These are phyloP conservation scores for Alternaria burnsii DNA, from an alignment of 2,329 filamentous ascomycete genomes.

Conservation along the genomic window DNA sequence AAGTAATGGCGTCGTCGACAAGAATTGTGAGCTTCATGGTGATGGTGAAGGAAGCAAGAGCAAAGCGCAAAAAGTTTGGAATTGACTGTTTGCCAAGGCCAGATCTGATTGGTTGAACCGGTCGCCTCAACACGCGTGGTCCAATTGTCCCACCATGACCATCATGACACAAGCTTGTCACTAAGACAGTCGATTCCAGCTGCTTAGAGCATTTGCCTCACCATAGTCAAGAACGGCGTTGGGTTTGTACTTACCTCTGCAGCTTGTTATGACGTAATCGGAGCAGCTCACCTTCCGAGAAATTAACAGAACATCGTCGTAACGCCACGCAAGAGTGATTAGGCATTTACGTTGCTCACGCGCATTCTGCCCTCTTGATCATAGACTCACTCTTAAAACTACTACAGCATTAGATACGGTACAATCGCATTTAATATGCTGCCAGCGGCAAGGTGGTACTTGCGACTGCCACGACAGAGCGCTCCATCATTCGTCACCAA, in stretches of 20 bases:
- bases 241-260: not conserved
- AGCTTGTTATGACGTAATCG: constrained; percentile 18
- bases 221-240: not conserved
- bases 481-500: constrained; percentile 36
- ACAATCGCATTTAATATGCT: constrained; percentile 31
- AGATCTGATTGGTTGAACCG: constrained; percentile 11
- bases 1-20: constrained; percentile 20
- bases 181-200: not conserved
- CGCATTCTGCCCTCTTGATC: constrained; percentile 4
- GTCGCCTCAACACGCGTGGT: not conserved
- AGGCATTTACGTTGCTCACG: constrained; percentile 1
- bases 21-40: constrained; percentile 20
- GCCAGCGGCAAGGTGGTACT: constrained; percentile 35
- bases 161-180: not conserved
- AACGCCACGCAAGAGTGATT: constrained; percentile 11
- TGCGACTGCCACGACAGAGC: constrained; percentile 37
- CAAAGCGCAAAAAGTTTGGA: constrained; percentile 17
- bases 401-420: constrained; percentile 4
- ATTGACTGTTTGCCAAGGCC: constrained; percentile 18
- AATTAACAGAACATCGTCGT: constrained; percentile 4
- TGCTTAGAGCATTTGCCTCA: not conserved
- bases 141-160: not conserved
- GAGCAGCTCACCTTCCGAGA: constrained; percentile 4
- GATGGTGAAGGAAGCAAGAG: constrained; percentile 11
- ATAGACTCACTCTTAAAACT: not conserved